Base-by-base conservation (phyloP, 2,329 filamentous ascomycete species). In the Fusarium oxysporum region DNA sequence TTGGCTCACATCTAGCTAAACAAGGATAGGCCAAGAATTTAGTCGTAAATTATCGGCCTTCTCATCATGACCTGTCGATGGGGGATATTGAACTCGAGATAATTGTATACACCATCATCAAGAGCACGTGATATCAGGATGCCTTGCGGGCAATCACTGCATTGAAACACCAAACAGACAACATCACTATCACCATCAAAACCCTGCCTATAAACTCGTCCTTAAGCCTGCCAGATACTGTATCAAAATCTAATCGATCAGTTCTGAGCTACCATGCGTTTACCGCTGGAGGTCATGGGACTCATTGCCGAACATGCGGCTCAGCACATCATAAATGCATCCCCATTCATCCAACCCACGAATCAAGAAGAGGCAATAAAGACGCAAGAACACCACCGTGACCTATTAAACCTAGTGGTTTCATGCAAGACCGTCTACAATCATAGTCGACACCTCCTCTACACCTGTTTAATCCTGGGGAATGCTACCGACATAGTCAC, bases 311-410 rank as follows among this genome's bases (percentile, higher is more conserved):
- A 67, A 7, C 44, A 66, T 23, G 23, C 66, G 28, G 45, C 57
- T 59, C 56, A 62, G 35, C 40, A 33, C 37, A 28, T 45, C 28
- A 21, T 30, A 44, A 48, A 62, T 23, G 41, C 50, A 40, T 53
- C 61, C n/a, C 61, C 55, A 28, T 69, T 69, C 23, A 33, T 70
- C 32, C 41, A 54, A 25, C 40, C 53, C 47, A 50, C 48, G n/a
- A 33, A 62, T 30, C 41, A 66, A 32, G 16, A 51, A 66, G n/a
- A 43, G 41, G 40, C 40, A 35, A 21, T 23, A 33, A 25, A 58
- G 35, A 58, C 58, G 33, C 32, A 64, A 41, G 35, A 32, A 21
- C 25, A 64, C 10, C 32, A 38, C 23, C 16, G 21, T 23, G 43
- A 44, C 53, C 38, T 71, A 10, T 33, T 41, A 13, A 68, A 55